Evolutionary conservation across 1,284 basidiomycete species (phyloP).

Genomic region (Ustilago tritici): DNA sequence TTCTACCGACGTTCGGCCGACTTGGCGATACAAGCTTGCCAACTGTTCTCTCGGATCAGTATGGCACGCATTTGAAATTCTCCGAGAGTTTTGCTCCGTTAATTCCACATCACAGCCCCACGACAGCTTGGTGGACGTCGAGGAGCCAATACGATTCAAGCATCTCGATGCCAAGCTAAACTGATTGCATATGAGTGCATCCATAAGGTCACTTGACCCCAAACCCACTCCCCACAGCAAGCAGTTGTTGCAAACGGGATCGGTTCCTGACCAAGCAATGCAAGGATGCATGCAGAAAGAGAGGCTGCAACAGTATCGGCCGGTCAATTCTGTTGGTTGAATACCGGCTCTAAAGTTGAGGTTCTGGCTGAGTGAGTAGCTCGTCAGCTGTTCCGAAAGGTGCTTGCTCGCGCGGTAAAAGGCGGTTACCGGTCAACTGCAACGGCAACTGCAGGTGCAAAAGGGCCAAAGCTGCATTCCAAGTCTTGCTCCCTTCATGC

Average conservation of each 20-base stretch:
- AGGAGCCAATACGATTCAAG: background rate
- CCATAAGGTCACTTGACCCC: background rate
- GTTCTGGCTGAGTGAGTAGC: too few relatives aligned
- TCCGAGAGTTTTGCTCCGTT: background rate
- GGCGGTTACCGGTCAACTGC: conserved; percentile 6
- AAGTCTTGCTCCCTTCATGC: background rate
- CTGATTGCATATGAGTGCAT: background rate
- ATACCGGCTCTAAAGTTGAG: background rate
- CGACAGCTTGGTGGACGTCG: background rate
- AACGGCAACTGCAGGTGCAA: background rate
- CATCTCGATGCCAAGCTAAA: background rate
- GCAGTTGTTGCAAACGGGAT: background rate
- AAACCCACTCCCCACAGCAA: background rate
- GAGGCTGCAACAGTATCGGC: too few relatives aligned
- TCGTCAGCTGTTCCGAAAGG: too few relatives aligned
- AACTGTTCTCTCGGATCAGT: background rate
- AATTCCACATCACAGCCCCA: background rate
- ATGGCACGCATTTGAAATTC: background rate
- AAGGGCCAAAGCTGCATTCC: background rate
- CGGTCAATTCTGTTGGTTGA: too few relatives aligned
- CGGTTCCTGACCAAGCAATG: conserved; percentile 8
- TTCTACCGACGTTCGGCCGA: conserved; percentile 24
- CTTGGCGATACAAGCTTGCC: background rate
- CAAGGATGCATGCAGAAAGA: background rate
- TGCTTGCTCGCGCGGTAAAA: background rate